Conservation (phyloP, 306 rosid species). For the Quillaja saponaria region DNA sequence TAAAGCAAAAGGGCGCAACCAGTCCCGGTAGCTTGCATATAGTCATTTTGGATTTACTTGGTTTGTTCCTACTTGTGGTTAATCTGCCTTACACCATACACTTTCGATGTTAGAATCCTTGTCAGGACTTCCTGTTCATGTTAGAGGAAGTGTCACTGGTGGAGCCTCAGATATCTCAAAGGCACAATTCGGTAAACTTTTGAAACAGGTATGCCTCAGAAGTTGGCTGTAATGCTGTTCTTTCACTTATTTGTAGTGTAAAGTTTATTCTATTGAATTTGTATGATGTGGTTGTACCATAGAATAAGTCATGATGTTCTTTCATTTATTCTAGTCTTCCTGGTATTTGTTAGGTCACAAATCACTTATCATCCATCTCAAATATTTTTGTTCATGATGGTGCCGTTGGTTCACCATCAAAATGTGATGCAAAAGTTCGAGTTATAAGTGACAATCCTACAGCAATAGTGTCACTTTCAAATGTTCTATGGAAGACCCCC, state of each 20-base stretch:
- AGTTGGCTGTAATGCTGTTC: neutral
- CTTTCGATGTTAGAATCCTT: constrained; percentile 30
- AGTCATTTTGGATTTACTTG: neutral
- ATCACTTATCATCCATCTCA: constrained; percentile 45
- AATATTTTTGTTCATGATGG: constrained; percentile 55
- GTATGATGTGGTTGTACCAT: neutral
- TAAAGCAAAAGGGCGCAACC: constrained; percentile 42
- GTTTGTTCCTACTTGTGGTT: neutral
- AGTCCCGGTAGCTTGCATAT: constrained; percentile 23
- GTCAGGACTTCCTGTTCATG: constrained; percentile 43
- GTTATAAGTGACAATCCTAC: constrained; percentile 51
- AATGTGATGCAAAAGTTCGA: constrained; percentile 42
- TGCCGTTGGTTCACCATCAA: constrained; percentile 45
- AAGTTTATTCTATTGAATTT: neutral
- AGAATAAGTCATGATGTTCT: neutral
- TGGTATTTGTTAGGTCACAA: constrained; percentile 37
- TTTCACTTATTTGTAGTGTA: neutral
- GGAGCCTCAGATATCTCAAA: constrained; percentile 35
- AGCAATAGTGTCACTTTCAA: constrained; percentile 46
- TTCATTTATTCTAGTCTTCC: neutral
- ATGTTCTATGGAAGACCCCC: constrained; percentile 37
- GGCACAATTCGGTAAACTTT: constrained; percentile 40
- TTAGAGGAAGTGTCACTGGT: constrained; percentile 38
- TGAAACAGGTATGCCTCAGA: constrained; percentile 41
- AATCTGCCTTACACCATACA: neutral